Base-by-base conservation (phyloP, 2,329 filamentous ascomycete species). In the Ceratocystis papillata region DNA sequence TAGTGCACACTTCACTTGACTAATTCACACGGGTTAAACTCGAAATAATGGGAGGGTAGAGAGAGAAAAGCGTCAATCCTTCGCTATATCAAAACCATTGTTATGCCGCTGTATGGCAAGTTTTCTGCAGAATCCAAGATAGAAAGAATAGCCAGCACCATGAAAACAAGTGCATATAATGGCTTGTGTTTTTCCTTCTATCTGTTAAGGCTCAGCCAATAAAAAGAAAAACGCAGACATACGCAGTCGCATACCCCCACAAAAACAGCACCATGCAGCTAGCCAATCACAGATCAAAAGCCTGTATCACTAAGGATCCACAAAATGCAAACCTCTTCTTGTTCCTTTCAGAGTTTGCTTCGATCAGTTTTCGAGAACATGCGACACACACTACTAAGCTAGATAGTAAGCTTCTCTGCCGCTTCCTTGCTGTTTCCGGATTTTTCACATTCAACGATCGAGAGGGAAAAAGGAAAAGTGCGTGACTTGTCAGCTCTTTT, bases 331-430 rank as follows among this genome's bases (percentile, higher is more conserved):
- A 20, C 55, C 22, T 33, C 48, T 25, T 22, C 22, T n/a, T 50
- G 46, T 63, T 63, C 61, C 61, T 63, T 50, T 45, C n/a, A 63
- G 25, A 63, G 25, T 22, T 20, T 63, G 61, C 46, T 63, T 63
- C 61, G 44, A 63, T 63, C 61, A 15, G n/a, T 50, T 46, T 63
- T 63, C 61, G 61, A 62, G 60, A 63, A 63, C 55, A 59, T 59
- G 55, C 55, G 30, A 59, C 55, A 63, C 55, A 59, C 10, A 30
- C 55, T 33, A 59, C 55, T 59, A 59, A 59, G 55, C 55, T 59
- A 41, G 28, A 59, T 33, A 10, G 55, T 37, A 37, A 59, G 55
- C 55, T 59, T 59, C 55, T 59, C 55, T 59, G 55, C 28, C 17
- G 55, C 55, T 59, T 59, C 55, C 55, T 59, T 59, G 20, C 55